A percentile compares a stretch with the other conserved stretches of the same genome.
These are phyloP conservation scores for Populus simonii DNA, from an alignment of 345 rosid species.

Conservation along the genomic window DNA sequence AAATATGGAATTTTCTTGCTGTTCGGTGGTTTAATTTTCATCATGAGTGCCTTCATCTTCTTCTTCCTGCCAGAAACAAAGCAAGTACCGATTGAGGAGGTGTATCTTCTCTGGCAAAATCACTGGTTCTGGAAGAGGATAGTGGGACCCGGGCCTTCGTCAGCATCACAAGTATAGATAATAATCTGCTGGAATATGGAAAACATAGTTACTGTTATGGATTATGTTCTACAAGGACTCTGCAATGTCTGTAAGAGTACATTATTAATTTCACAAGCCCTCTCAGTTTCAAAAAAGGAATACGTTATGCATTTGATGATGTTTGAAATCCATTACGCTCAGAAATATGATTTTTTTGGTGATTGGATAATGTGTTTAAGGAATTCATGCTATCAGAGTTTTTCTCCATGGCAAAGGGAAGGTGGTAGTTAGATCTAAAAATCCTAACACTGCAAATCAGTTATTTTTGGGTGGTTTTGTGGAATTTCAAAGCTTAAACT, in stretches of 20 bases:
- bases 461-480: too few relatives aligned
- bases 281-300: background rate
- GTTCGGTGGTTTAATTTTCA: slow-evolving; percentile 21
- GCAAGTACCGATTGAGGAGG: slow-evolving; percentile 33
- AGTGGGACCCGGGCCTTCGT: background rate
- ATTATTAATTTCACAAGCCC: background rate
- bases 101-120: slow-evolving; percentile 27
- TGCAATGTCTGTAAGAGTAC: background rate
- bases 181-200: too few relatives aligned
- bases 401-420: too few relatives aligned
- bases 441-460: too few relatives aligned
- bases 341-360: too few relatives aligned
- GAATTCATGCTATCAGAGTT: too few relatives aligned
- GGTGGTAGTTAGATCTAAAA: too few relatives aligned
- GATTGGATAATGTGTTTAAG: too few relatives aligned
- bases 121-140: slow-evolving; percentile 33
- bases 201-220: background rate
- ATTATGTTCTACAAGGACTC: background rate
- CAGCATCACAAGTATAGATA: background rate
- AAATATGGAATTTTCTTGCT: slow-evolving; percentile 31
- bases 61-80: slow-evolving; percentile 44
- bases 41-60: slow-evolving; percentile 30
- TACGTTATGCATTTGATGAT: too few relatives aligned
- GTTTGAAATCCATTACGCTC: too few relatives aligned
- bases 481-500: too few relatives aligned